Evolutionary conservation across 2,329 filamentous ascomycete genomes (phyloP).

Genomic region (Colletotrichum echinochloae): DNA sequence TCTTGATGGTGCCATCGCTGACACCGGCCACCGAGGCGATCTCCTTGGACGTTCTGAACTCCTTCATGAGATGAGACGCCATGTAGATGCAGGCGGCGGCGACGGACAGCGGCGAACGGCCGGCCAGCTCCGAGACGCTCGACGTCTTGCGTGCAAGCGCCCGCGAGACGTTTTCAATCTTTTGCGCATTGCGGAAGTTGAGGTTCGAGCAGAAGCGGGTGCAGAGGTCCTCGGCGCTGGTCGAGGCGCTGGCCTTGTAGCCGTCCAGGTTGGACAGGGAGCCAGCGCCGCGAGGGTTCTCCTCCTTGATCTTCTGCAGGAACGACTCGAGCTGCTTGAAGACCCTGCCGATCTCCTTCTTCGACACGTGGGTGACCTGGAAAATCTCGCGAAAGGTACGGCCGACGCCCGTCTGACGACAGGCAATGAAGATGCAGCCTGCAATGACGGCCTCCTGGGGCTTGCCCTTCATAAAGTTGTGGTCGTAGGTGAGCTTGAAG

Average conservation of each 20-base stretch:
- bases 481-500: conserved; percentile 94
- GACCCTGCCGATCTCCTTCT: conserved; percentile 96
- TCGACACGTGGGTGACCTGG: conserved; percentile 90
- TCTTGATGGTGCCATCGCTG: conserved; percentile 96
- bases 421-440: conserved; percentile 97
- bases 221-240: conserved; percentile 86
- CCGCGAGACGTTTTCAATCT: conserved; percentile 83
- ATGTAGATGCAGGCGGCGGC: conserved; percentile 98
- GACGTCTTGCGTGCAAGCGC: conserved; percentile 83
- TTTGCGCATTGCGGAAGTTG: conserved; percentile 75
- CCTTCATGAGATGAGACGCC: conserved; percentile 86
- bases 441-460: conserved; percentile 93
- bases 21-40: conserved; percentile 89
- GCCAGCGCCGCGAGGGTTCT: conserved; percentile 64
- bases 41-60: conserved; percentile 83
- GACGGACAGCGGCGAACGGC: conserved; percentile 92
- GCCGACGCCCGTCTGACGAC: conserved; percentile 86
- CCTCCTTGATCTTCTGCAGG: conserved; percentile 78
- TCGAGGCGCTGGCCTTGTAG: conserved; percentile 81
- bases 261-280: conserved; percentile 70
- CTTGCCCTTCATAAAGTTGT: conserved; percentile 95
- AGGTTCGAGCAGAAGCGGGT: conserved; percentile 90
- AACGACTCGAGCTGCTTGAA: conserved; percentile 95
- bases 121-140: conserved; percentile 83
- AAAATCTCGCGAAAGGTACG: conserved; percentile 96